Evolutionary conservation across 352 stramenopile species (phyloP).

Genomic region (Pythium guiyangense): DNA sequence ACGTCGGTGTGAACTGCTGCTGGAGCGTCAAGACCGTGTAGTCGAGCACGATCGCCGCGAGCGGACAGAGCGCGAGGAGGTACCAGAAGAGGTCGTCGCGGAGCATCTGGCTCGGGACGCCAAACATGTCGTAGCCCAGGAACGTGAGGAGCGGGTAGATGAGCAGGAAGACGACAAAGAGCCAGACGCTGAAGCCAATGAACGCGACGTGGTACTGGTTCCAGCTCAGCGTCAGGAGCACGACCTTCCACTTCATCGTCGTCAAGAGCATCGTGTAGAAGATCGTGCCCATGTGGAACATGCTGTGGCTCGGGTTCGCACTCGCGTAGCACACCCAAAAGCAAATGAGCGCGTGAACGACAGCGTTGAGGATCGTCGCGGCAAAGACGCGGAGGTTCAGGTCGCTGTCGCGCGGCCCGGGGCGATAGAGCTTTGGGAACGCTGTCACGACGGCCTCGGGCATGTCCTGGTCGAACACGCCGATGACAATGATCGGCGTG

Average conservation of each 20-base stretch:
- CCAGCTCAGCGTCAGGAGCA: constrained; percentile 55
- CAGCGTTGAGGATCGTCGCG: constrained; percentile 43
- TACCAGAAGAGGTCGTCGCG: constrained; percentile 45
- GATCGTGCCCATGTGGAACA: constrained; percentile 53
- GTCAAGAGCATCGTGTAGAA: constrained; percentile 63
- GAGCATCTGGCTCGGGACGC: constrained; percentile 40
- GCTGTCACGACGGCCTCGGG: constrained; percentile 33
- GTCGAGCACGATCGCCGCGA: constrained; percentile 39
- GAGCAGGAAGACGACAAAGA: constrained; percentile 66
- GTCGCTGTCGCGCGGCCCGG: constrained; percentile 45
- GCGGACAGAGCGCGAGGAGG: constrained; percentile 44
- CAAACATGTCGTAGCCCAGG: constrained; percentile 64
- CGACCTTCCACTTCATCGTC: constrained; percentile 74
- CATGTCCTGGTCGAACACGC: constrained; percentile 71
- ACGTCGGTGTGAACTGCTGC: constrained; percentile 48
- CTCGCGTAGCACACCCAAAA: constrained; percentile 48
- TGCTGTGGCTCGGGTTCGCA: constrained; percentile 23
- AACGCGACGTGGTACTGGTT: constrained; percentile 55
- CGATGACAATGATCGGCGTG: constrained; percentile 86
- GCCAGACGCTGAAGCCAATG: constrained; percentile 43
- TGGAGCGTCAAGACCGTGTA: constrained; percentile 28
- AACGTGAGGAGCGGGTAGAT: constrained; percentile 66
- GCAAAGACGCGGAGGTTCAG: constrained; percentile 57
- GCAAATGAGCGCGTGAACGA: constrained; percentile 48
- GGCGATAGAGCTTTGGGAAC: constrained; percentile 53